A percentile compares a stretch with the other conserved stretches of the same genome.
Evolutionary conservation across 2,329 filamentous ascomycete genomes (phyloP).

Genomic region (Allantophomopsis cytisporea): DNA sequence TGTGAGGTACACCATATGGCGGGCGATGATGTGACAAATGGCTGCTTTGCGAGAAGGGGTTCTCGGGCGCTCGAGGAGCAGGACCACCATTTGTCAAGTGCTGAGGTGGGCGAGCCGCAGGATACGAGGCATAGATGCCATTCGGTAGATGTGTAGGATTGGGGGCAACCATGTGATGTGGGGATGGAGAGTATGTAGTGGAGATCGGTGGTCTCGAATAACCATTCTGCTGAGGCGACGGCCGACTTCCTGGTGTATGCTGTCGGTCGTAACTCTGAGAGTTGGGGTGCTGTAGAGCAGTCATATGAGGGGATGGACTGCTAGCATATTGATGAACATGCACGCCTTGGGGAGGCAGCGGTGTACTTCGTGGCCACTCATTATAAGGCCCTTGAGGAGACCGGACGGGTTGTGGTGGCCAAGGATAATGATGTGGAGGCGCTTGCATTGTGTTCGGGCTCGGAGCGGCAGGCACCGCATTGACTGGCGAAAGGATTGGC

Average conservation of each 20-base stretch:
- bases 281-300: no score
- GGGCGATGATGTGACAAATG: slow-evolving; percentile 28
- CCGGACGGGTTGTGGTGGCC: slow-evolving; percentile 23
- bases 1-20: slow-evolving; percentile 15
- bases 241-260: slow-evolving; percentile 14
- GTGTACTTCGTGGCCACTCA: slow-evolving; percentile 37
- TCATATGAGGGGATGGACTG: slow-evolving; percentile 12
- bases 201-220: slow-evolving; percentile 26
- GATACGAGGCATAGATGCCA: slow-evolving; percentile 13
- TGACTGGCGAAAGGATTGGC: slow-evolving; percentile 7
- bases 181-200: slow-evolving; percentile 24
- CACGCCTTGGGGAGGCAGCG: slow-evolving; percentile 28
- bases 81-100: slow-evolving; percentile 20
- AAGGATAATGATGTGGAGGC: slow-evolving; percentile 15
- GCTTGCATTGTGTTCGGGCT: slow-evolving; percentile 14
- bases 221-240: slow-evolving; percentile 29
- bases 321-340: slow-evolving; percentile 36
- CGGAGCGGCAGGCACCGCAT: slow-evolving; percentile 15
- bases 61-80: slow-evolving; percentile 28
- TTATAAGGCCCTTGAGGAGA: slow-evolving; percentile 24
- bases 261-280: slow-evolving; percentile 5
- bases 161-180: slow-evolving; percentile 10
- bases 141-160: slow-evolving; percentile 13
- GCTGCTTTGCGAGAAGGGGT: slow-evolving; percentile 29
- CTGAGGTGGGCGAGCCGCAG: slow-evolving; percentile 18